A percentile compares a stretch with the other conserved stretches of the same genome.
Evolutionary conservation across 129 eudicot species (phyloP).

Genomic region (Chrysanthemum lavandulifolium): DNA sequence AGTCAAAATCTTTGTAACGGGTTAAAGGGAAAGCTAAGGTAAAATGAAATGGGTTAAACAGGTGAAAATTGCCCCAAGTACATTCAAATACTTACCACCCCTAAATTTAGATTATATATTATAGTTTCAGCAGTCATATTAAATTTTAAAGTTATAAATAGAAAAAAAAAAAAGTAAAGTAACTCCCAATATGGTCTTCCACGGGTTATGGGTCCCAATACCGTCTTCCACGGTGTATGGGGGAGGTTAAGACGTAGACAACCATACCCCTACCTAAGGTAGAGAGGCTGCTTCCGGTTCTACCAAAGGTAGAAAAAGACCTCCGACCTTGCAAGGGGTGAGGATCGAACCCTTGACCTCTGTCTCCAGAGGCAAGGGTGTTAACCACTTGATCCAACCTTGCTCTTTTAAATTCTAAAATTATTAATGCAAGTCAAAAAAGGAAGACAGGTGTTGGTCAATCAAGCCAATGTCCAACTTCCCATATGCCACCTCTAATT

Average conservation of each 20-base stretch:
- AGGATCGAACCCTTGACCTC: too few species aligned
- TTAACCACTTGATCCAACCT: too few species aligned
- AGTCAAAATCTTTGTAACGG: not conserved
- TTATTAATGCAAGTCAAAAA: not conserved
- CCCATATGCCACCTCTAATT: not conserved
- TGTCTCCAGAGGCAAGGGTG: too few species aligned
- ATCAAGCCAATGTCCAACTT: slow-evolving; percentile 2
- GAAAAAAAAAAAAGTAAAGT: too few species aligned
- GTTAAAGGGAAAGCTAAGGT: slow-evolving; percentile 5
- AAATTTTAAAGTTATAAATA: not conserved
- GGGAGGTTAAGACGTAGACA: too few species aligned
- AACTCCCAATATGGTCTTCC: too few species aligned
- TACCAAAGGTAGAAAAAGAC: too few species aligned
- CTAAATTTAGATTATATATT: not conserved
- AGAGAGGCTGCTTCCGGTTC: too few species aligned
- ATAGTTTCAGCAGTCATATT: slow-evolving; percentile 9
- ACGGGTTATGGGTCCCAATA: too few species aligned
- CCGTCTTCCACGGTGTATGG: too few species aligned
- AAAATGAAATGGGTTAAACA: not conserved
- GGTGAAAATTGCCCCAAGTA: not conserved
- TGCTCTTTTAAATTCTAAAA: not conserved
- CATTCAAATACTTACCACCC: not conserved
- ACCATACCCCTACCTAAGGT: too few species aligned
- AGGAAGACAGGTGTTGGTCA: not conserved
- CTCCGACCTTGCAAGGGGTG: too few species aligned